Evolutionary conservation across 345 rosid genomes (phyloP).

Genomic region (Raphanus sativus): DNA sequence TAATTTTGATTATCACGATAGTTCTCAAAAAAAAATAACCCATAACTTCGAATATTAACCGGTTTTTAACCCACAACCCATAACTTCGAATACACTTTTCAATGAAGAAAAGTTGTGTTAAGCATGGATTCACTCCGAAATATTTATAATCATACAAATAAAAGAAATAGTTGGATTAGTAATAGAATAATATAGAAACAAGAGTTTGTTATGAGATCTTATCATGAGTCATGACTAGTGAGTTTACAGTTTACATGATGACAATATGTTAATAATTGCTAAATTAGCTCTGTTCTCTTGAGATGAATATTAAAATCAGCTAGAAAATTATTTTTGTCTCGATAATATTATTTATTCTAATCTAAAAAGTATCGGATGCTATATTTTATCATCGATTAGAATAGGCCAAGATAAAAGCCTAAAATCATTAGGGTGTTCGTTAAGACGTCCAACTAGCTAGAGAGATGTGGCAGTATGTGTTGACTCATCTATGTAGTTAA

Average conservation of each 20-base stretch:
- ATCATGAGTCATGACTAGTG: conserved; percentile 20
- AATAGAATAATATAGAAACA: neutral
- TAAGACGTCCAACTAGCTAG: conserved; percentile 26
- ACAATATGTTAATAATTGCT: neutral
- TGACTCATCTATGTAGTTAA: no score
- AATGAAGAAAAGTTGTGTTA: neutral
- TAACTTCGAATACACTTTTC: neutral
- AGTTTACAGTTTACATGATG: conserved; percentile 5
- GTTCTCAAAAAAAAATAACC: neutral
- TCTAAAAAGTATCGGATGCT: neutral
- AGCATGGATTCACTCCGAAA: neutral
- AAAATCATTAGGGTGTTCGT: conserved; percentile 23
- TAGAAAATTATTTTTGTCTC: conserved; percentile 10
- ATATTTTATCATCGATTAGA: neutral
- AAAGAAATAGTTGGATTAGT: neutral
- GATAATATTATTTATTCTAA: neutral
- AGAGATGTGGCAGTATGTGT: conserved; percentile 15
- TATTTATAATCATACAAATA: neutral
- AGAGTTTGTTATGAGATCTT: conserved; percentile 11
- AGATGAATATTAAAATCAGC: neutral
- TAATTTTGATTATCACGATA: no score
- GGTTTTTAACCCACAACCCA: neutral
- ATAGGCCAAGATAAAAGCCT: conserved; percentile 11
- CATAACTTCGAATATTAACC: neutral
- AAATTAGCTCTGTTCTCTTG: neutral